A percentile compares a stretch with the other conserved stretches of the same genome.
These are phyloP conservation scores for Leishmania guyanensis DNA, from an alignment of 208 protist species.

Conservation along the genomic window DNA sequence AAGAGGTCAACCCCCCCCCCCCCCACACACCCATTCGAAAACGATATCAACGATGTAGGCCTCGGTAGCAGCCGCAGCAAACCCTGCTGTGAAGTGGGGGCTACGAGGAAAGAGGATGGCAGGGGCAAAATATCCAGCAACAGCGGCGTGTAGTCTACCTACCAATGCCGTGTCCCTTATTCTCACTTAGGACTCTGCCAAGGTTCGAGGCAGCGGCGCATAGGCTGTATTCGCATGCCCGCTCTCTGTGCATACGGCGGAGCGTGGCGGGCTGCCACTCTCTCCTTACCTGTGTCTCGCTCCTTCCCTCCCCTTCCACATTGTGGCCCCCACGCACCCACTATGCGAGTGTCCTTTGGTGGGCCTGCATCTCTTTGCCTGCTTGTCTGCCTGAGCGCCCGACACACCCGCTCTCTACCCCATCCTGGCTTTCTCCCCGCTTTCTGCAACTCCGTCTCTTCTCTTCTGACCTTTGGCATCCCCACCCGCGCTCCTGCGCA, in stretches of 20 bases:
- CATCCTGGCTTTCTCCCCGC: not conserved
- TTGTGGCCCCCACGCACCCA: not conserved
- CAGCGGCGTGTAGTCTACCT: not conserved
- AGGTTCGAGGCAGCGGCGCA: not conserved
- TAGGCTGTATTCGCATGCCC: not conserved
- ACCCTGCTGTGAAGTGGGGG: not conserved
- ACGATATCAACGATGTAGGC: not conserved
- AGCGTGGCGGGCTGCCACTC: not conserved
- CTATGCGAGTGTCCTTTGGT: not conserved
- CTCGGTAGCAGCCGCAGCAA: not conserved
- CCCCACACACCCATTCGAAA: not conserved
- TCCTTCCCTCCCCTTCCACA: not conserved
- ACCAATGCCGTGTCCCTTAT: not conserved
- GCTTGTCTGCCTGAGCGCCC: not conserved
- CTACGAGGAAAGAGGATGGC: not conserved
- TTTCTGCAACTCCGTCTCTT: not conserved
- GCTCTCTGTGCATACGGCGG: not conserved
- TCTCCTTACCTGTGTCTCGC: not conserved
- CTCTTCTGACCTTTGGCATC: not conserved
- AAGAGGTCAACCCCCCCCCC: not conserved
- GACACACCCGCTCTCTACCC: not conserved
- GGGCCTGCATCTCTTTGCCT: not conserved
- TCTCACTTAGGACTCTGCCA: not conserved
- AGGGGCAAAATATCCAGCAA: not conserved
- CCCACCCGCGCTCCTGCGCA: not conserved